Conservation (phyloP, 2,329 filamentous ascomycete genomes). For the Aspergillus viridinutans region DNA sequence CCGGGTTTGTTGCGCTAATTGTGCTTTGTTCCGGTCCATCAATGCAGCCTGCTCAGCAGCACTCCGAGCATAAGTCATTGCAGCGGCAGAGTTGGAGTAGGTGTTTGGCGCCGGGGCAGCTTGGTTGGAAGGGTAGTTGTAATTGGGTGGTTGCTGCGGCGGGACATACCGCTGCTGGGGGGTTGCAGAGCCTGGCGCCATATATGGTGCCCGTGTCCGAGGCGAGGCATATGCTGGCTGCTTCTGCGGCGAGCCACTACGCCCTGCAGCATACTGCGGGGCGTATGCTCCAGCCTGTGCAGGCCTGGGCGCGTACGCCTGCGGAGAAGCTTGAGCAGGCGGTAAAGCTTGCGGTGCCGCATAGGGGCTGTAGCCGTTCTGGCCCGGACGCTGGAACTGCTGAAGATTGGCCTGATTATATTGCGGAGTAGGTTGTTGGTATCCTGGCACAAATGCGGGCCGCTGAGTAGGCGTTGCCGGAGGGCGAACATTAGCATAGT, state of each 20-base stretch:
- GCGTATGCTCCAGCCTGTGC: constrained; percentile 31
- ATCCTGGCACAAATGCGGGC: constrained; percentile 33
- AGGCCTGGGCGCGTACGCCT: constrained; percentile 33
- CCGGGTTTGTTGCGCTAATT: constrained; percentile 29
- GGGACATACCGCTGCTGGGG: constrained; percentile 29
- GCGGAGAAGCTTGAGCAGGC: constrained; percentile 30
- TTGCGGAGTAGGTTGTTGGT: constrained; percentile 29
- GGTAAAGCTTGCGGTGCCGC: constrained; percentile 26
- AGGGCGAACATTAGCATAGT: constrained; percentile 28
- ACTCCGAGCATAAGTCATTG: constrained; percentile 35
- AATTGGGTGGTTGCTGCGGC: constrained; percentile 27
- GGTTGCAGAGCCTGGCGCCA: constrained; percentile 27
- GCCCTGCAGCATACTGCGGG: constrained; percentile 20
- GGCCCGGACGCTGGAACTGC: constrained; percentile 38
- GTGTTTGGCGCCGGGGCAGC: constrained; percentile 23
- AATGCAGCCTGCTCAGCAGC: constrained; percentile 38
- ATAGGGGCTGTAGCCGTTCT: constrained; percentile 35
- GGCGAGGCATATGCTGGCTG: constrained; percentile 28
- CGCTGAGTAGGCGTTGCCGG: constrained; percentile 35
- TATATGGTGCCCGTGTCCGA: constrained; percentile 32
- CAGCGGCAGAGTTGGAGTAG: constrained; percentile 34
- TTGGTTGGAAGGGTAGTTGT: constrained; percentile 30
- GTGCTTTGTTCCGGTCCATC: constrained; percentile 37
- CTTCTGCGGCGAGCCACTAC: constrained; percentile 33
- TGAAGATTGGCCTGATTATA: constrained; percentile 34